These are phyloP conservation scores for California macrophylla DNA, from an alignment of 441 rosid species.

Conservation along the genomic window DNA sequence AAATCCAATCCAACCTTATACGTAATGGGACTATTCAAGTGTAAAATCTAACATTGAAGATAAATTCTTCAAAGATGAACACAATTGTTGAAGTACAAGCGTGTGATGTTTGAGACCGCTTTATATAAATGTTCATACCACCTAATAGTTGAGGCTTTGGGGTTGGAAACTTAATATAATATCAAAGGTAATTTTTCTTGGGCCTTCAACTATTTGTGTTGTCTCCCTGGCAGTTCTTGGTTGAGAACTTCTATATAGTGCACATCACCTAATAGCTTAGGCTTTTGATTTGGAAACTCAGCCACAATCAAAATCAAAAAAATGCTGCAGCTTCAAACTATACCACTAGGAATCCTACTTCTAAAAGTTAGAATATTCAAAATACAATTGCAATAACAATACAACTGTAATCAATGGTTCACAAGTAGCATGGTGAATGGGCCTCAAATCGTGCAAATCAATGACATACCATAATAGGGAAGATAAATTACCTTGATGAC, in stretches of 20 bases:
- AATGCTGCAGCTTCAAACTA: background rate
- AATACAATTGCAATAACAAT: background rate
- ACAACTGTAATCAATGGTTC: background rate
- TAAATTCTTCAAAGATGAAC: background rate
- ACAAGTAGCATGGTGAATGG: slow-evolving; percentile 7
- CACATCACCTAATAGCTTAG: too few relatives aligned
- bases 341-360: slow-evolving; percentile 10
- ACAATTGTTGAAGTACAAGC: background rate
- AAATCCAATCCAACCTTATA: background rate
- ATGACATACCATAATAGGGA: slow-evolving; percentile 7
- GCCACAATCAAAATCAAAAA: background rate
- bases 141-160: too few relatives aligned
- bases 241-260: too few relatives aligned
- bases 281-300: background rate
- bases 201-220: too few relatives aligned
- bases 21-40: background rate
- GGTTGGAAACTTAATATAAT: too few relatives aligned
- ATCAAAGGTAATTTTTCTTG: too few relatives aligned
- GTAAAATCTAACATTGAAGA: background rate
- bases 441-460: slow-evolving; percentile 11
- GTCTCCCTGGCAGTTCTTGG: too few relatives aligned
- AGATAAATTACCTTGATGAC: slow-evolving; percentile 47
- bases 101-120: background rate
- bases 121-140: background rate
- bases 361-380: slow-evolving; percentile 4